Base-by-base conservation (phyloP, 1,139 yeast species). In the Debaryomycetaceae sp. region DNA sequence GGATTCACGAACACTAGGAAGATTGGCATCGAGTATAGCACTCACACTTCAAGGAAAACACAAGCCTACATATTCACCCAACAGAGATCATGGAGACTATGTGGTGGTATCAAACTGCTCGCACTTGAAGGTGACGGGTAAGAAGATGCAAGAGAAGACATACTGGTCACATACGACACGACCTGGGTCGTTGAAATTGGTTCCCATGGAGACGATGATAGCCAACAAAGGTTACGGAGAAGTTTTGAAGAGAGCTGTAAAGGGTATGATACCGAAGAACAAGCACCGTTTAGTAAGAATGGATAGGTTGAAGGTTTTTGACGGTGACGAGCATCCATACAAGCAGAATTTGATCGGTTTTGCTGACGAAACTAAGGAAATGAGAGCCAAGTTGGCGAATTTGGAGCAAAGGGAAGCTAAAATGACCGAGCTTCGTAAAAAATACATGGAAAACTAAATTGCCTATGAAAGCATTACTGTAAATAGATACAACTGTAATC, bases 191-290 rank as follows among this genome's bases (percentile, higher is more conserved):
- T 78, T 92, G 54, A 85, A 86, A 53, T 80, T 87, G 53, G 76
- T 82, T 37, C 83, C 96, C 17, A 85, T 92, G 95, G 82, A 82
- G 47, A 81, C 79, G 48, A 69, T 91, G 65, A 78, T 81, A 41
- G 79, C 74, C 42, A 84, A 89, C 61, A 83, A 83, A 56, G 98
- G 98, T 9, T 86, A 82, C 53, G 83, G 87, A 15, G 98, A 91
- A 59, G 68, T 89, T 15, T 68, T 92, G 51, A 78, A 66, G 53
- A 79, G 86, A 55, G 98, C 98, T 0, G 98, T 92, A 6, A 83
- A 87, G 49, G 95, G 95, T 43, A 92, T 92, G 99, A 73, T 92
- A 43, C 98, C 98, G 32, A 89, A 88, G 67, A 91, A 92, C 63
- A 81, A 83, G 56, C 78, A 84, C 49, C 79, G 98, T 61, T 79